phyloP scores from a whole-genome alignment of 1,284 basidiomycete genomes.

The Melampsora americana region DNA sequence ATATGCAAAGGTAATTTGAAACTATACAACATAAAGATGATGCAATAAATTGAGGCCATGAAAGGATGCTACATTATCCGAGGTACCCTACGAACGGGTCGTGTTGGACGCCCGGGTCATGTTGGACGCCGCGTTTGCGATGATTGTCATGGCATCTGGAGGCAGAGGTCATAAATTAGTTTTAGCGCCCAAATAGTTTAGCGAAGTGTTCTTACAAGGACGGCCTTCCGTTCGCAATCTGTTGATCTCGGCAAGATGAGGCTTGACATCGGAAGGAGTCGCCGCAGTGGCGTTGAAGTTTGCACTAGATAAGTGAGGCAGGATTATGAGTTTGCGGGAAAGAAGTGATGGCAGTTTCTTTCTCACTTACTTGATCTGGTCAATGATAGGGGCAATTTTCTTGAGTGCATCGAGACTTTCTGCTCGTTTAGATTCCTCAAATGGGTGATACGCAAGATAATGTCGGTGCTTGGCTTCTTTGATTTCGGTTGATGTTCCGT shows the following conservation, averaged over 20 bases:
- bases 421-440: background rate
- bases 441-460: background rate
- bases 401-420: background rate
- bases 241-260: background rate
- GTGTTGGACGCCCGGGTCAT: too few relatives aligned
- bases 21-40: too few relatives aligned
- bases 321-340: background rate
- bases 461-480: background rate
- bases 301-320: background rate
- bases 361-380: background rate
- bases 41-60: too few relatives aligned
- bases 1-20: too few relatives aligned
- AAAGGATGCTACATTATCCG: too few relatives aligned
- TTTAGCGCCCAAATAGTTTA: too few relatives aligned
- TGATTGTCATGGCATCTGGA: too few relatives aligned
- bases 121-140: too few relatives aligned
- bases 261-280: background rate
- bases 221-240: background rate
- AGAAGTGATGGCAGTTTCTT: background rate
- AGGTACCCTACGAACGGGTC: too few relatives aligned
- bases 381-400: background rate
- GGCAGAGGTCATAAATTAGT: too few relatives aligned
- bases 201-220: background rate
- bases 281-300: background rate
- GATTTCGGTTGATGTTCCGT: background rate